Percentiles rank a stretch among this genome's conserved stretches.
Evolutionary conservation across 1,284 basidiomycete genomes (phyloP).

Genomic region (Leccinum griseonigrum): DNA sequence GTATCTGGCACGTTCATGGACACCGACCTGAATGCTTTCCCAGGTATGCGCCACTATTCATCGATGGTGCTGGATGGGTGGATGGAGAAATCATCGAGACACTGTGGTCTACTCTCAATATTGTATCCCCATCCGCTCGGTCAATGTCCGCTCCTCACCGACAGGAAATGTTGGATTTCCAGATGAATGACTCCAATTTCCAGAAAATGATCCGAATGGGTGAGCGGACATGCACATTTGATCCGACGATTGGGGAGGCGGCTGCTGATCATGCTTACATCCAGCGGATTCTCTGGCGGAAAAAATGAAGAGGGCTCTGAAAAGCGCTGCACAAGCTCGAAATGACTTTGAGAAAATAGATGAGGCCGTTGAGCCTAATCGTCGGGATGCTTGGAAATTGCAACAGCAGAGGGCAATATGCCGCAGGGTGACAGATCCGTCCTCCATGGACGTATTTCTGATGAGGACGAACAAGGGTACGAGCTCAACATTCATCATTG

Average conservation of each 20-base stretch:
- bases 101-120: neutral
- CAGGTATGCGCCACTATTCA: neutral
- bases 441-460: neutral
- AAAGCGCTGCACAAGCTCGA: neutral
- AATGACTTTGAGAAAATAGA: neutral
- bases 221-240: neutral
- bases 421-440: neutral
- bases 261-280: too few species aligned
- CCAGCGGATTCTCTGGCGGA: neutral
- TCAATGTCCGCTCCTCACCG: neutral
- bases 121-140: neutral
- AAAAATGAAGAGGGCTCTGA: neutral
- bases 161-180: neutral
- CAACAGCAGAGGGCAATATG: neutral
- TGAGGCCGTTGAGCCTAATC: neutral
- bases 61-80: neutral
- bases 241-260: too few species aligned
- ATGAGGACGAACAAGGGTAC: neutral
- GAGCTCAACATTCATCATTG: too few species aligned
- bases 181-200: neutral
- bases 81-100: neutral
- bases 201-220: neutral
- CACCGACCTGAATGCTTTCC: constrained; percentile 11
- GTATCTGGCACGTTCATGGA: constrained; percentile 12
- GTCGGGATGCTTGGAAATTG: neutral